Percentiles rank a stretch among this genome's conserved stretches.
phyloP scores from a whole-genome alignment of 2,329 filamentous ascomycete species.

The Pestalotiopsis sp. region DNA sequence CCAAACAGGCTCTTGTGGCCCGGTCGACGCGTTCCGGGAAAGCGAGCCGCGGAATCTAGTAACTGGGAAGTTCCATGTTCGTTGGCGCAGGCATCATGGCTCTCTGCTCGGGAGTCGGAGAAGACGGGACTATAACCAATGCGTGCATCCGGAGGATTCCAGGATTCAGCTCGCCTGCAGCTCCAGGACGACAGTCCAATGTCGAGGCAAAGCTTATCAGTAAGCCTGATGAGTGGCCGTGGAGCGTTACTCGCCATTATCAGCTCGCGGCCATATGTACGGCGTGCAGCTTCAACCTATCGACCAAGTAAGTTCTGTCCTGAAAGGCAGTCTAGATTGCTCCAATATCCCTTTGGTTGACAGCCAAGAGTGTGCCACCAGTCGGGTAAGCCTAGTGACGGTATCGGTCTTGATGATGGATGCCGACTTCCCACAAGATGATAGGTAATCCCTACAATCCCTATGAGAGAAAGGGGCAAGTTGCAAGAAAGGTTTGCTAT shows the following conservation, averaged over 20 bases:
- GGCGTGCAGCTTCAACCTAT: neutral
- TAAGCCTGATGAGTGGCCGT: neutral
- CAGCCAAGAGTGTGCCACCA: neutral
- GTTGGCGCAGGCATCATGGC: neutral
- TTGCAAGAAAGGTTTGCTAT: neutral
- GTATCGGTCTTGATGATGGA: neutral
- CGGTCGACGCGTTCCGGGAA: neutral
- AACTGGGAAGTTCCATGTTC: neutral
- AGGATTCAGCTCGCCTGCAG: neutral
- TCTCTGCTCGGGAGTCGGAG: neutral
- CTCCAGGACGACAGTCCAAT: neutral
- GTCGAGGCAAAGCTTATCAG: neutral
- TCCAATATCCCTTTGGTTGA: neutral
- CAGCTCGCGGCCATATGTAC: neutral
- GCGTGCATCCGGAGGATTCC: neutral
- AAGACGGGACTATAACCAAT: neutral
- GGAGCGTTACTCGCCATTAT: neutral
- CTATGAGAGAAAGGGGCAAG: neutral
- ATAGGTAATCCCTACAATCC: neutral
- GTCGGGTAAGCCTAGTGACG: neutral
- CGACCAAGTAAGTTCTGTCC: neutral
- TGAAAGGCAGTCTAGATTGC: neutral
- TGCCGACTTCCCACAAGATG: neutral
- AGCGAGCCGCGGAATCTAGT: neutral
- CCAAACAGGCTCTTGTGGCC: neutral